Evolutionary conservation across 768 basidiomycete species (phyloP).

Genomic region (Mycena venus): DNA sequence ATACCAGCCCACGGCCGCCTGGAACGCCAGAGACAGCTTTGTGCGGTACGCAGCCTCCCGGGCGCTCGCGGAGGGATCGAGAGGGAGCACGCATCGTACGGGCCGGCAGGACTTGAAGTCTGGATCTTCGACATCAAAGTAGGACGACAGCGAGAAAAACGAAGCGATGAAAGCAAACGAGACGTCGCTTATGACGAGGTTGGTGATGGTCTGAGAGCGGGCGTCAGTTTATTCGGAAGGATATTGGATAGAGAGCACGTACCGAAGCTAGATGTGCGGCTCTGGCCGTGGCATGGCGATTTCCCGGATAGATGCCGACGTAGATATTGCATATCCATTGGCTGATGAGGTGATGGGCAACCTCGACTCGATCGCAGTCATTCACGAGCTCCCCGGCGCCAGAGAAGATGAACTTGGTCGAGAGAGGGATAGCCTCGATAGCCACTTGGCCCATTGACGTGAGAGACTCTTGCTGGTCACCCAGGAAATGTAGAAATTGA

Average conservation of each 20-base stretch:
- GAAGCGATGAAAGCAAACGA: conserved; percentile 39
- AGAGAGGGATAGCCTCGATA: conserved; percentile 17
- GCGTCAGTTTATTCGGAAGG: background rate
- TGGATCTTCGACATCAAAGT: conserved; percentile 32
- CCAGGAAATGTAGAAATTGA: conserved; percentile 31
- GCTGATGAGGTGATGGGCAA: conserved; percentile 45
- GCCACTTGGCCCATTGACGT: conserved; percentile 19
- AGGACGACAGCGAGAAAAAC: conserved; percentile 36
- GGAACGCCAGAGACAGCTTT: conserved; percentile 24
- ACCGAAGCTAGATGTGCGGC: conserved; percentile 40
- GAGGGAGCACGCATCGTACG: conserved; percentile 8
- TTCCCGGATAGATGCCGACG: conserved; percentile 39
- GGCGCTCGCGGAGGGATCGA: background rate
- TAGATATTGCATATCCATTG: conserved; percentile 45
- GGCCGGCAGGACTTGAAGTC: conserved; percentile 18
- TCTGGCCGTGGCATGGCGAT: conserved; percentile 32
- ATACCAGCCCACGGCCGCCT: conserved; percentile 43
- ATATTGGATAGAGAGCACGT: background rate
- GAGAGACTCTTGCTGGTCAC: conserved; percentile 15
- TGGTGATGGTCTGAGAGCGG: conserved; percentile 22
- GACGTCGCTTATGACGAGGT: conserved; percentile 34
- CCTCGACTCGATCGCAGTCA: conserved; percentile 37
- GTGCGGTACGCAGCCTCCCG: conserved; percentile 19
- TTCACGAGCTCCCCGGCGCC: conserved; percentile 26
- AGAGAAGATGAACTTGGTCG: conserved; percentile 19